A percentile compares a stretch with the other conserved stretches of the same genome.
Evolutionary conservation across 2,329 filamentous ascomycete genomes (phyloP).

Genomic region (Teratosphaeria zuluensis): DNA sequence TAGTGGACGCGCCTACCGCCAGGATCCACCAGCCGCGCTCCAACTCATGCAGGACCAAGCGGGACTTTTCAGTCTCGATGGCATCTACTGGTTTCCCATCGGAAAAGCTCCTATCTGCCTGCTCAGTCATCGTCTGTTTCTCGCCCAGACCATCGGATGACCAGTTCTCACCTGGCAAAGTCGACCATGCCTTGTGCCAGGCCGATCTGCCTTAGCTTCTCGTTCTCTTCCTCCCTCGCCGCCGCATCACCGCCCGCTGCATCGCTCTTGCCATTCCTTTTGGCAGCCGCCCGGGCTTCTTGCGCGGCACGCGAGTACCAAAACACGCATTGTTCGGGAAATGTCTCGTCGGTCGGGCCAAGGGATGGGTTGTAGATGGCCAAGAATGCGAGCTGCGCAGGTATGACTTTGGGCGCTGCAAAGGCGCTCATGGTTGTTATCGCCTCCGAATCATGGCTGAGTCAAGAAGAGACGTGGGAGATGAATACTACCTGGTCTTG

Average conservation of each 20-base stretch:
- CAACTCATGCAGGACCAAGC: constrained; percentile 76
- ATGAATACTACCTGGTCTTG: not conserved
- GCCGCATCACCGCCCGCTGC: constrained; percentile 25
- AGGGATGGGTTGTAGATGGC: constrained; percentile 91
- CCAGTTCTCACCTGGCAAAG: constrained; percentile 58
- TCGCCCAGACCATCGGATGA: not conserved
- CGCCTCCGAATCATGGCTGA: not conserved
- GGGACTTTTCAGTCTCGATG: constrained; percentile 82
- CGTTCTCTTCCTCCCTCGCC: constrained; percentile 59
- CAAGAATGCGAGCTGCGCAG: constrained; percentile 81
- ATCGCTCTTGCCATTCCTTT: constrained; percentile 20
- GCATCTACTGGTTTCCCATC: constrained; percentile 65
- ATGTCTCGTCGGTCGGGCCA: constrained; percentile 60
- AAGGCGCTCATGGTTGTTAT: not conserved
- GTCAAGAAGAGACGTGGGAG: not conserved
- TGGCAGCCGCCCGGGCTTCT: constrained; percentile 18
- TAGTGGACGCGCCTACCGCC: constrained; percentile 51
- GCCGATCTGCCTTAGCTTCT: constrained; percentile 83
- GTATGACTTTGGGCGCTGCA: constrained; percentile 28
- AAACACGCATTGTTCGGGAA: constrained; percentile 82
- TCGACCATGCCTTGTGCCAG: constrained; percentile 93
- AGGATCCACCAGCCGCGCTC: constrained; percentile 94
- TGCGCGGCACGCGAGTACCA: constrained; percentile 54
- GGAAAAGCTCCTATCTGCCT: constrained; percentile 57
- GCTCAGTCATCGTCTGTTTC: constrained; percentile 15